These are phyloP conservation scores for Saccharomycopsis olivae DNA, from an alignment of 805 yeast genomes.

Conservation along the genomic window DNA sequence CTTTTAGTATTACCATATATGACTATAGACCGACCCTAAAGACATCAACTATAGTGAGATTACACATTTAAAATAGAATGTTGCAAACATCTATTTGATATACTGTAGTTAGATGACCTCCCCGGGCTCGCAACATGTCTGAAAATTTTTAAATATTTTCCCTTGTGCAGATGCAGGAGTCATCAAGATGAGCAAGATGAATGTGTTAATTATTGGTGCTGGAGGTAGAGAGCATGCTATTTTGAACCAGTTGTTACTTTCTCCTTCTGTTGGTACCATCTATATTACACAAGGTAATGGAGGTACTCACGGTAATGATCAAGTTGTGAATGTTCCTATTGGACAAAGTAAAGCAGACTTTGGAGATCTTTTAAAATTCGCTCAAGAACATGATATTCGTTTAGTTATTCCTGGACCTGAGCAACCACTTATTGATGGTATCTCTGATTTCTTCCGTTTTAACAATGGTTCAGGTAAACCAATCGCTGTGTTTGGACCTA, in stretches of 20 bases:
- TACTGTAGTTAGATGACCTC: too few species aligned
- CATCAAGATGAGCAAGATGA: constrained; percentile 32
- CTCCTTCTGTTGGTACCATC: constrained; percentile 57
- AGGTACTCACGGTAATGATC: constrained; percentile 51
- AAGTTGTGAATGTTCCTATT: constrained; percentile 47
- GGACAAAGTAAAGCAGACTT: constrained; percentile 61
- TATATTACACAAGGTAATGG: constrained; percentile 92
- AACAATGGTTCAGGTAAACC: constrained; percentile 27
- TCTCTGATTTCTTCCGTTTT: constrained; percentile 46
- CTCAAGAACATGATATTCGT: constrained; percentile 50
- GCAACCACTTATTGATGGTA: constrained; percentile 95
- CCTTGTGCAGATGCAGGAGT: too few species aligned
- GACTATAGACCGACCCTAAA: too few species aligned
- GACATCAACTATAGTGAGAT: too few species aligned
- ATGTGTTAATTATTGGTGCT: constrained; percentile 81
- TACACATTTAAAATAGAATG: too few species aligned
- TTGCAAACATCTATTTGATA: too few species aligned
- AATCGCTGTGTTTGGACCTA: constrained; percentile 96
- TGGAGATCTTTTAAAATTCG: constrained; percentile 59
- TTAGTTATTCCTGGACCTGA: constrained; percentile 98
- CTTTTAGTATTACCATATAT: too few species aligned
- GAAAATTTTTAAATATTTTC: too few species aligned
- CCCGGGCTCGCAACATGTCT: too few species aligned
- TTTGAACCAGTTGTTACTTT: constrained; percentile 82
- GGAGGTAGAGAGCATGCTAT: constrained; percentile 99